Conservation (phyloP, 1,284 basidiomycete species). For the Xerocomus cyaneibrunnescens region DNA sequence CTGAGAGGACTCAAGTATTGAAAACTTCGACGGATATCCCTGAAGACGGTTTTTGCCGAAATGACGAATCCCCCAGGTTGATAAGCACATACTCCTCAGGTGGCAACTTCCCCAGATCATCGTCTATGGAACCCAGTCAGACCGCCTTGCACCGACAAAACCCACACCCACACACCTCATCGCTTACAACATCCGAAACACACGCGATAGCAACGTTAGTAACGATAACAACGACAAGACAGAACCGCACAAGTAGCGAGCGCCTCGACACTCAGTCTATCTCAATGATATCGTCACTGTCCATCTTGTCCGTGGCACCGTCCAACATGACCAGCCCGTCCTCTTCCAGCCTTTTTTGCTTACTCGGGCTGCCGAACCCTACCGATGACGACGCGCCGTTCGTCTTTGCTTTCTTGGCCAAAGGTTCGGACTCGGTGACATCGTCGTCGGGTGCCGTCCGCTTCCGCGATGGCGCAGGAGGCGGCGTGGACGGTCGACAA, state of each 20-base stretch:
- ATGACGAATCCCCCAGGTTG: too few relatives aligned
- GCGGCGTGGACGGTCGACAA: slow-evolving; percentile 41
- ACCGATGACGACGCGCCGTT: slow-evolving; percentile 18
- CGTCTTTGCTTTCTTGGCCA: slow-evolving; percentile 51
- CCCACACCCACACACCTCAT: too few relatives aligned
- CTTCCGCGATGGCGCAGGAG: slow-evolving; percentile 49
- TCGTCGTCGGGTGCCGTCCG: slow-evolving; percentile 56
- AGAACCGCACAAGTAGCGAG: background rate
- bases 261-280: slow-evolving; percentile 42
- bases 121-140: too few relatives aligned
- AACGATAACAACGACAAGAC: background rate
- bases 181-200: too few relatives aligned
- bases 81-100: too few relatives aligned
- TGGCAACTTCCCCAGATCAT: too few relatives aligned
- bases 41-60: too few relatives aligned
- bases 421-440: slow-evolving; percentile 48
- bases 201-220: too few relatives aligned
- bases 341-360: slow-evolving; percentile 63
- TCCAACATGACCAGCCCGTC: slow-evolving; percentile 71
- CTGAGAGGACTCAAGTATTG: too few relatives aligned
- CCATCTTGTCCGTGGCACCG: slow-evolving; percentile 51
- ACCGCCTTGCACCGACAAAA: too few relatives aligned
- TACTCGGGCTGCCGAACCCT: slow-evolving; percentile 52
- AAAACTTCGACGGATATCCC: too few relatives aligned
- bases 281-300: slow-evolving; percentile 53